A percentile compares a stretch with the other conserved stretches of the same genome.
These are phyloP conservation scores for Rhamnella rubrinervis DNA, from an alignment of 331 rosid genomes.

Conservation along the genomic window DNA sequence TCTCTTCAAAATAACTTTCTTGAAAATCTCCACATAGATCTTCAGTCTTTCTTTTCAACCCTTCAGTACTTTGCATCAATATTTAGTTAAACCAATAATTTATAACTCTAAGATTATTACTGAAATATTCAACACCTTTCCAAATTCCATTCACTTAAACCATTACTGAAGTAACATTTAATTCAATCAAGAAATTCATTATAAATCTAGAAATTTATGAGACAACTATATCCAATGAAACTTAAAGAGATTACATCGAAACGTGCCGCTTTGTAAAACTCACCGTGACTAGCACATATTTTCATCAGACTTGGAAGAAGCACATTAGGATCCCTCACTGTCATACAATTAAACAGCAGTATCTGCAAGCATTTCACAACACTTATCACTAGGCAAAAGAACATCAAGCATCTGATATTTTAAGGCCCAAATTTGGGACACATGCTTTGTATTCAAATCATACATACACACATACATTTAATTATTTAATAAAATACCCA, in stretches of 20 bases:
- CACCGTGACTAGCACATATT: slow-evolving; percentile 87
- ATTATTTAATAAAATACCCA: neutral
- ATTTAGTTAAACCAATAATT: neutral
- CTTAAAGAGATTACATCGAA: slow-evolving; percentile 12
- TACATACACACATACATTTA: neutral
- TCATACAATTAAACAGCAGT: slow-evolving; percentile 91
- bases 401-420: slow-evolving; percentile 11
- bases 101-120: neutral
- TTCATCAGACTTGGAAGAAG: slow-evolving; percentile 83
- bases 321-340: slow-evolving; percentile 83
- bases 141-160: slow-evolving; percentile 13
- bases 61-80: neutral
- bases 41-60: neutral
- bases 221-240: slow-evolving; percentile 25
- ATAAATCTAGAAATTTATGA: neutral
- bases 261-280: slow-evolving; percentile 22
- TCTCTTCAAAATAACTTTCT: neutral
- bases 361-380: slow-evolving; percentile 49
- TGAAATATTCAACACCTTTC: neutral
- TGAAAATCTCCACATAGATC: neutral
- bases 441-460: neutral
- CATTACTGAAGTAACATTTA: neutral
- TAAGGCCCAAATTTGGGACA: neutral
- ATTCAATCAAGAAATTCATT: neutral
- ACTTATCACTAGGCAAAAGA: slow-evolving; percentile 13